Conservation (phyloP, 2,329 filamentous ascomycete genomes). For the Scortechinia acanthostroma region DNA sequence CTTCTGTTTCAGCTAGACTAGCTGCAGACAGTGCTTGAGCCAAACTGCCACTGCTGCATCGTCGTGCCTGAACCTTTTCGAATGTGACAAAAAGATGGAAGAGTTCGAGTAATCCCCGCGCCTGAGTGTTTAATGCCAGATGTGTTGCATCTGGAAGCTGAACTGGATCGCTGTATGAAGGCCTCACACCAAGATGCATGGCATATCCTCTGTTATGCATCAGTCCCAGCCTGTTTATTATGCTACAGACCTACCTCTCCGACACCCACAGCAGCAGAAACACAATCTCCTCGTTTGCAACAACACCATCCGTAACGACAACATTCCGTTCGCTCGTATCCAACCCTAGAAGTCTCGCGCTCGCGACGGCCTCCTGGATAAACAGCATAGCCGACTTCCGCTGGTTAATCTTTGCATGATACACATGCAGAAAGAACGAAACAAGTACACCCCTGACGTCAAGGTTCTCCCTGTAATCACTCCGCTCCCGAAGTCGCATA, state of each 20-base stretch:
- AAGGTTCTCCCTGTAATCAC: constrained; percentile 8
- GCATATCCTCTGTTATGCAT: constrained; percentile 14
- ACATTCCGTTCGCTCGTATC: constrained; percentile 8
- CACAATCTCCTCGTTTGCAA: constrained; percentile 14
- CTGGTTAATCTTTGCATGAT: constrained; percentile 18
- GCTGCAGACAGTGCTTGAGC: neutral
- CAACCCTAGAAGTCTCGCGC: constrained; percentile 11
- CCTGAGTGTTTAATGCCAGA: neutral
- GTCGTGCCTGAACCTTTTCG: no score
- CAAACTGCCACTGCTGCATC: no score
- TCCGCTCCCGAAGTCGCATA: constrained; percentile 6
- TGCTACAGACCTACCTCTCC: constrained; percentile 11
- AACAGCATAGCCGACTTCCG: constrained; percentile 16
- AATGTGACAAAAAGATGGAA: neutral
- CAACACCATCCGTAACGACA: constrained; percentile 5
- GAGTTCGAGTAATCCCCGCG: neutral
- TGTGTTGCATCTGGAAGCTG: neutral
- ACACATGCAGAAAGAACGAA: constrained; percentile 20
- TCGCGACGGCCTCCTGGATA: constrained; percentile 16
- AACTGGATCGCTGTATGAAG: constrained; percentile 12
- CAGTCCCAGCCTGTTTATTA: neutral
- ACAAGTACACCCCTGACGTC: constrained; percentile 12
- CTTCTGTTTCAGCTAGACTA: neutral
- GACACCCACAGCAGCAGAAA: constrained; percentile 18
- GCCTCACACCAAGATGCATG: constrained; percentile 16